Conservation (phyloP, 306 rosid genomes). For the Elaeagnus macrophylla region DNA sequence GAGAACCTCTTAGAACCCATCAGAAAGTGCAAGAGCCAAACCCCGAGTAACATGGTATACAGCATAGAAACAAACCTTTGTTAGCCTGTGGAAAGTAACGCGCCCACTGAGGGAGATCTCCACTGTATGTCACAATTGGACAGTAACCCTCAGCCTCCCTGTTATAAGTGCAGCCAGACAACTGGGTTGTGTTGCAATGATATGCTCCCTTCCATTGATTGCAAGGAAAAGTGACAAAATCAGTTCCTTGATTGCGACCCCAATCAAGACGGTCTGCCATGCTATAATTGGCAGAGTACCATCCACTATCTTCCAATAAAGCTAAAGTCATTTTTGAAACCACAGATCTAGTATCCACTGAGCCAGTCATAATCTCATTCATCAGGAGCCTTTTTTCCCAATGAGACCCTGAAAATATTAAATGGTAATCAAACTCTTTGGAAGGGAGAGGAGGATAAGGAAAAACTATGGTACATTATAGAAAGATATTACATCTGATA, state of each 20-base stretch:
- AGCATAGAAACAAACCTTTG: constrained; percentile 41
- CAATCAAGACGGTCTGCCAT: constrained; percentile 97
- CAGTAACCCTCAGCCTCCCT: constrained; percentile 99
- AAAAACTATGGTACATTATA: no score
- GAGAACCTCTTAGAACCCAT: no score
- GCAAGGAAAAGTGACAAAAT: constrained; percentile 83
- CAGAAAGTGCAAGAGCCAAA: no score
- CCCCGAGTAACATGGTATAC: no score
- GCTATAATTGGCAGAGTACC: constrained; percentile 97
- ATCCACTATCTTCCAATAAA: constrained; percentile 91
- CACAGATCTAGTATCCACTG: constrained; percentile 96
- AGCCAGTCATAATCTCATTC: constrained; percentile 99
- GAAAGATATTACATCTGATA: no score
- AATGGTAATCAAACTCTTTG: not conserved
- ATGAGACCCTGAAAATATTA: constrained; percentile 62
- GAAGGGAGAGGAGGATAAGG: no score
- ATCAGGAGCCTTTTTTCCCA: constrained; percentile 97
- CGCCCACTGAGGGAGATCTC: constrained; percentile 94
- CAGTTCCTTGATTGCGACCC: constrained; percentile 95
- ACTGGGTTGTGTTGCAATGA: constrained; percentile 84
- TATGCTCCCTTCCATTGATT: constrained; percentile 95
- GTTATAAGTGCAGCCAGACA: constrained; percentile 92
- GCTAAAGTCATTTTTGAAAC: constrained; percentile 98
- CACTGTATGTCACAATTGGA: constrained; percentile 79
- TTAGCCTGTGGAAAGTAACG: constrained; percentile 87